Evolutionary conservation across 495 filamentous ascomycete genomes (phyloP).

Genomic region (Lophium mytilinum): DNA sequence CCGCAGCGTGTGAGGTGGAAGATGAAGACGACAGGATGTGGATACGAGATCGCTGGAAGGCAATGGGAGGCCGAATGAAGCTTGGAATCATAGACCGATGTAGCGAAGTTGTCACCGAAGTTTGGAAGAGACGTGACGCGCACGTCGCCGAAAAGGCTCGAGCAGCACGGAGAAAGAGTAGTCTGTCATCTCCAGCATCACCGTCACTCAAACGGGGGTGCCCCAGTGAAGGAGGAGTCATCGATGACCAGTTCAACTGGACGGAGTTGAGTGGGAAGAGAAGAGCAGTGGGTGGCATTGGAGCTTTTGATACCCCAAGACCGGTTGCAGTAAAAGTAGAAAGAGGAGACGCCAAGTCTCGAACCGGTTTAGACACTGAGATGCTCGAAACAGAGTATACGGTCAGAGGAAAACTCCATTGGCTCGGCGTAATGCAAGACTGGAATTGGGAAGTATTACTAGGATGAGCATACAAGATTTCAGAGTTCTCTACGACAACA

Average conservation of each 20-base stretch:
- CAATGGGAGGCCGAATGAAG: constrained; percentile 56
- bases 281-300: neutral
- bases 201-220: neutral
- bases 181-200: neutral
- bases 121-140: constrained; percentile 47
- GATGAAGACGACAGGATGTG: constrained; percentile 57
- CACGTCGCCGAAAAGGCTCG: constrained; percentile 27
- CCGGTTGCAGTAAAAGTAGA: constrained; percentile 8
- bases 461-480: too few species aligned
- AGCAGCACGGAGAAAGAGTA: neutral
- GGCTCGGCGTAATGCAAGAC: constrained; percentile 73
- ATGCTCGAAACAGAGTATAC: constrained; percentile 56
- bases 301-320: constrained; percentile 2
- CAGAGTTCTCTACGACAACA: too few species aligned
- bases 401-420: constrained; percentile 61
- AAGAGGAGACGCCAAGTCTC: constrained; percentile 10
- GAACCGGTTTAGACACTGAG: constrained; percentile 27
- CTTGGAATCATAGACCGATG: constrained; percentile 66
- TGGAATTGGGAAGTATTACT: constrained; percentile 59
- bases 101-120: constrained; percentile 47
- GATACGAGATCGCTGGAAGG: constrained; percentile 58
- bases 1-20: constrained; percentile 60
- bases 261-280: neutral
- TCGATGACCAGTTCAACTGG: neutral
- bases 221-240: neutral